Evolutionary conservation across 495 filamentous ascomycete species (phyloP).

Genomic region (Hypoxylon subgilvum): DNA sequence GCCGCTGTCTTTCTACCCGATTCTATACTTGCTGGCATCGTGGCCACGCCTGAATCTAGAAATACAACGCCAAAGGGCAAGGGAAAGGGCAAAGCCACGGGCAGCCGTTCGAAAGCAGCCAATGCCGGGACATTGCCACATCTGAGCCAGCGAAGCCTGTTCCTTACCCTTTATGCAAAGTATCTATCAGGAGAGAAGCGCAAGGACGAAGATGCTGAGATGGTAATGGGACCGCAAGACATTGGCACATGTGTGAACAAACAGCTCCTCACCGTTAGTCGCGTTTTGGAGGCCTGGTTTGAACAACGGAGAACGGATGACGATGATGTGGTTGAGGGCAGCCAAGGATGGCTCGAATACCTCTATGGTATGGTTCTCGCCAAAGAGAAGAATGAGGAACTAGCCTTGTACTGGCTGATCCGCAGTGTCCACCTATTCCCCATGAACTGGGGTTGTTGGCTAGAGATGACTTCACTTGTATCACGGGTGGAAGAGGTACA

Average conservation of each 20-base stretch:
- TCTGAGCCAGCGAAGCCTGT: slow-evolving; percentile 88
- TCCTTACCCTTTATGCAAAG: slow-evolving; percentile 90
- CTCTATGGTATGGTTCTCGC: slow-evolving; percentile 89
- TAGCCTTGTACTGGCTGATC: slow-evolving; percentile 81
- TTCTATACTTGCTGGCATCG: slow-evolving; percentile 66
- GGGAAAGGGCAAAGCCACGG: slow-evolving; percentile 61
- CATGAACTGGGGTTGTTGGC: slow-evolving; percentile 97
- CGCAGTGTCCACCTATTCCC: slow-evolving; percentile 83
- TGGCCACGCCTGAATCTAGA: slow-evolving; percentile 55
- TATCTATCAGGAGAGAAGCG: slow-evolving; percentile 93
- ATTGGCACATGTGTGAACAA: slow-evolving; percentile 81
- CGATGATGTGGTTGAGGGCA: slow-evolving; percentile 59
- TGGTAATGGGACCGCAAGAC: slow-evolving; percentile 94
- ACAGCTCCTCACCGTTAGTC: slow-evolving; percentile 74
- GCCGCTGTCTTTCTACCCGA: slow-evolving; percentile 86
- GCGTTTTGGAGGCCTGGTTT: slow-evolving; percentile 81
- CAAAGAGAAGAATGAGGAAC: slow-evolving; percentile 85
- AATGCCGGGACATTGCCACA: slow-evolving; percentile 39
- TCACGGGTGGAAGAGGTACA: slow-evolving; percentile 80
- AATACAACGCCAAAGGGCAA: slow-evolving; percentile 45
- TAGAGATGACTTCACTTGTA: slow-evolving; percentile 80
- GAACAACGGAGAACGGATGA: slow-evolving; percentile 63
- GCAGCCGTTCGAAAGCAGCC: slow-evolving; percentile 22
- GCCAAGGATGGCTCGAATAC: slow-evolving; percentile 95
- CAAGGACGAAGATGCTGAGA: slow-evolving; percentile 95